Evolutionary conservation across 257 asterid genomes (phyloP).

Genomic region (Handroanthus guayacan): DNA sequence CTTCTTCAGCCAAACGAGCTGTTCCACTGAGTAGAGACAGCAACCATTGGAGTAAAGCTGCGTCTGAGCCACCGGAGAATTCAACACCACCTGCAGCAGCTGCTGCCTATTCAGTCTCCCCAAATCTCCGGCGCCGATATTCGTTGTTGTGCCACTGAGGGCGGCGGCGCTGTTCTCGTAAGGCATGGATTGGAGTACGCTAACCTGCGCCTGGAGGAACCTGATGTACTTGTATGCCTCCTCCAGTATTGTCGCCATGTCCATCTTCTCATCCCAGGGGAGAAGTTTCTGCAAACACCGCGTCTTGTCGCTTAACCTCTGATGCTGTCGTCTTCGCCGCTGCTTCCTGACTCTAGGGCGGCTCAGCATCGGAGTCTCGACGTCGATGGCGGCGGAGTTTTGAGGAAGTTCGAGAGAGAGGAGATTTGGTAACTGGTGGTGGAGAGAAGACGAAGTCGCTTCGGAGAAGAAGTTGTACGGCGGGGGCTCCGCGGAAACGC

Average conservation of each 20-base stretch:
- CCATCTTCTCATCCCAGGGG: conserved; percentile 70
- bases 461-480: conserved; percentile 50
- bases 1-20: conserved; percentile 47
- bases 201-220: conserved; percentile 78
- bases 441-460: conserved; percentile 22
- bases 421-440: conserved; percentile 44
- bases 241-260: conserved; percentile 72
- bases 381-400: background rate
- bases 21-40: conserved; percentile 72
- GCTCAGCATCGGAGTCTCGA: conserved; percentile 16
- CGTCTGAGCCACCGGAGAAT: conserved; percentile 70
- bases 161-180: conserved; percentile 17
- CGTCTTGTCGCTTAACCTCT: conserved; percentile 62
- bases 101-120: conserved; percentile 68
- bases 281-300: conserved; percentile 57
- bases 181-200: conserved; percentile 75
- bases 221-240: conserved; percentile 79
- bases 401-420: conserved; percentile 48
- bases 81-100: conserved; percentile 62
- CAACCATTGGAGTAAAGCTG: conserved; percentile 60
- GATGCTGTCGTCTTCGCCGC: conserved; percentile 37
- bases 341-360: conserved; percentile 21
- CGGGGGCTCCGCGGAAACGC: conserved; percentile 29
- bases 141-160: background rate
- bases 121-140: conserved; percentile 39